A percentile compares a stretch with the other conserved stretches of the same genome.
Conservation (phyloP, 176 grass and related monocot species). For the Pontederia paniculata region DNA sequence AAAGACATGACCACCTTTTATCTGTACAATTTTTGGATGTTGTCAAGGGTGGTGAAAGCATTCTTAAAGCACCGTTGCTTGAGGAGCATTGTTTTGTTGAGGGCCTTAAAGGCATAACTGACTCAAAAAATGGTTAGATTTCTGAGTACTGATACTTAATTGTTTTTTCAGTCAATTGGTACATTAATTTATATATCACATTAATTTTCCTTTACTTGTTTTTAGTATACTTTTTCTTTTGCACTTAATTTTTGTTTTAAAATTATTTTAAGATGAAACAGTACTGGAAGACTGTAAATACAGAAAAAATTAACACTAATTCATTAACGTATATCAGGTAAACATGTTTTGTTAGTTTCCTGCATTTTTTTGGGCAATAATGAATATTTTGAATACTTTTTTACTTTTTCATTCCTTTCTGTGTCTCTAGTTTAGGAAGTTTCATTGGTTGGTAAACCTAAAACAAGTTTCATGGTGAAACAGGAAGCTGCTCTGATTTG, state of each 20-base stretch:
- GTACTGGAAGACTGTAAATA: no score
- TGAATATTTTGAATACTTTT: not conserved
- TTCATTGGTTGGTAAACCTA: not conserved
- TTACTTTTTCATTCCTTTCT: not conserved
- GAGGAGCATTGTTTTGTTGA: conserved; percentile 12
- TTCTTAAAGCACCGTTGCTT: conserved; percentile 15
- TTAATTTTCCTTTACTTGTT: not conserved
- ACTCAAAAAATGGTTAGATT: not conserved
- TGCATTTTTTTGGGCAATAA: no score
- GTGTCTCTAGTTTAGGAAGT: not conserved
- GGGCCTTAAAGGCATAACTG: conserved; percentile 4
- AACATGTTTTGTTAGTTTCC: no score
- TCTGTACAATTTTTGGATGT: conserved; percentile 11
- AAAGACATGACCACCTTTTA: conserved; percentile 9
- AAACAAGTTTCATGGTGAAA: not conserved
- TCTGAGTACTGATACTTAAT: not conserved
- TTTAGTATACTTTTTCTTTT: not conserved
- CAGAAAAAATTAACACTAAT: no score
- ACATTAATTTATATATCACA: not conserved
- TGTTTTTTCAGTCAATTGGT: not conserved
- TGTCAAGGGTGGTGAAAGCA: conserved; percentile 9
- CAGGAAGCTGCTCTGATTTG: conserved; percentile 30
- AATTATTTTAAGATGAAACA: no score
- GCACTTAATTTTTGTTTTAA: no score
- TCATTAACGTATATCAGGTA: no score